A percentile compares a stretch with the other conserved stretches of the same genome.
Evolutionary conservation across 2,329 filamentous ascomycete genomes (phyloP).

Genomic region (Botrytis squamosa): DNA sequence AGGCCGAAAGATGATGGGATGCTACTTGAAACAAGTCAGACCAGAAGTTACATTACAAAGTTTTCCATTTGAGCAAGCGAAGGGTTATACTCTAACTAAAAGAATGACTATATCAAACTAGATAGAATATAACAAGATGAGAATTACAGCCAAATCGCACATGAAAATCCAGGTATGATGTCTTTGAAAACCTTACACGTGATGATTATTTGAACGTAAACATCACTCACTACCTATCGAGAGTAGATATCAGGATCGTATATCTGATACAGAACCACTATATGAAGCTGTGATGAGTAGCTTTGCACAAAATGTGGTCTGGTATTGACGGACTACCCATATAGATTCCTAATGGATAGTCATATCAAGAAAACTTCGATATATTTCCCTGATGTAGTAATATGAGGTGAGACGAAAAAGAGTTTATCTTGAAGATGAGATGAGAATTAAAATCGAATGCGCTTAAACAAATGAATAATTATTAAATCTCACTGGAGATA

Average conservation of each 20-base stretch:
- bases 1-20: neutral
- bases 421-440: neutral
- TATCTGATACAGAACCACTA: neutral
- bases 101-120: neutral
- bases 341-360: neutral
- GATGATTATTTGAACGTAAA: neutral
- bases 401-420: neutral
- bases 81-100: fast-evolving
- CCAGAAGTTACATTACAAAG: neutral
- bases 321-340: neutral
- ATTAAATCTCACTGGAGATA: neutral
- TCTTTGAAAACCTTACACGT: neutral
- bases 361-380: neutral
- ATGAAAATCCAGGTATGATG: neutral
- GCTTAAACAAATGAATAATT: neutral
- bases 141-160: neutral
- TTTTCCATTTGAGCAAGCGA: neutral
- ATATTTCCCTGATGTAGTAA: neutral
- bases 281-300: neutral
- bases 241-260: neutral
- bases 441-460: neutral
- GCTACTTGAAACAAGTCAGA: neutral
- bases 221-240: neutral
- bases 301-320: neutral
- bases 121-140: neutral